Evolutionary conservation across 768 basidiomycete genomes (phyloP).

Genomic region (Naganishia friedmannii): DNA sequence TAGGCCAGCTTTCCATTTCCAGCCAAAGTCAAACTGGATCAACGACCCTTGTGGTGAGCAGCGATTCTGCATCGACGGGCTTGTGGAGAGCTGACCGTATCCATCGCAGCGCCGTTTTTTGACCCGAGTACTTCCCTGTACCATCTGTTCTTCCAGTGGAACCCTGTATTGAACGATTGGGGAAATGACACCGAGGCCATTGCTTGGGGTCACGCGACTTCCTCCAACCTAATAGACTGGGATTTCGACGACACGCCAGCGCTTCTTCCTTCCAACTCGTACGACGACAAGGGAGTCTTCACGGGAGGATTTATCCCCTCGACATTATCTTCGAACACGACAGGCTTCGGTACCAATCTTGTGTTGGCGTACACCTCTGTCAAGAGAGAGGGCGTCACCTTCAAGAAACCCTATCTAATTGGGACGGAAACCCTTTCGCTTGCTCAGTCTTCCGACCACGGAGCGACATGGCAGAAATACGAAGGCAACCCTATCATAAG

Average conservation of each 20-base stretch:
- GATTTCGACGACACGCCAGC: conserved; percentile 1
- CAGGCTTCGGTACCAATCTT: not conserved
- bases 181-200: conserved; percentile 16
- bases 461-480: conserved; percentile 26
- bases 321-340: not conserved
- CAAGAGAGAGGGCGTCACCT: conserved; percentile 4
- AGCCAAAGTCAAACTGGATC: conserved; percentile 19
- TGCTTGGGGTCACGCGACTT: conserved; percentile 11
- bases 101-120: conserved; percentile 5
- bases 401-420: conserved; percentile 7
- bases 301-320: conserved; percentile 17
- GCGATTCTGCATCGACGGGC: no score
- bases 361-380: conserved; percentile 24
- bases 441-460: not conserved
- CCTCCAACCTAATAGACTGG: conserved; percentile 14
- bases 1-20: conserved; percentile 7
- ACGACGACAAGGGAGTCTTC: conserved; percentile 15
- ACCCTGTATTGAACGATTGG: conserved; percentile 8
- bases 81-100: not conserved
- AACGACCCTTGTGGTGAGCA: conserved; percentile 18
- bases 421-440: conserved; percentile 21
- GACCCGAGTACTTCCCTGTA: conserved; percentile 16
- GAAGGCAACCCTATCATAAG: conserved; percentile 22
- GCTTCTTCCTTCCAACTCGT: not conserved
- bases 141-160: conserved; percentile 24